Evolutionary conservation across 2,329 filamentous ascomycete genomes (phyloP).

Genomic region (Verticillium isaacii): DNA sequence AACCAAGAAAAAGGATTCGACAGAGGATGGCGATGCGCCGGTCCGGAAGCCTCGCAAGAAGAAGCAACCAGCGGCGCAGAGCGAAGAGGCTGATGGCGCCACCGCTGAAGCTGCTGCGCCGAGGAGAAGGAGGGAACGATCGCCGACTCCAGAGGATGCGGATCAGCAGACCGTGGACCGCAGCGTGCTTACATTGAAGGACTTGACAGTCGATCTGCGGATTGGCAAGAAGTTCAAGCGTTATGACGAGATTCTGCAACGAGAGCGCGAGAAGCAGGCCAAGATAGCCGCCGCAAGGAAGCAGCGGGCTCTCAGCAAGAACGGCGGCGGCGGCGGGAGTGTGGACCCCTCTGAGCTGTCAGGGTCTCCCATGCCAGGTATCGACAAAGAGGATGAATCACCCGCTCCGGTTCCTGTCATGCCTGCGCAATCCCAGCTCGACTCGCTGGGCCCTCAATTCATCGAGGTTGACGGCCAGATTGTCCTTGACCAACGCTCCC

Average conservation of each 20-base stretch:
- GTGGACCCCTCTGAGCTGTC: background rate
- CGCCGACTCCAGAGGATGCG: constrained; percentile 58
- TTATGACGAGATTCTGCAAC: constrained; percentile 66
- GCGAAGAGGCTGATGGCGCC: constrained; percentile 9
- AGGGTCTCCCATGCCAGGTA: background rate
- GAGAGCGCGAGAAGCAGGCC: constrained; percentile 46
- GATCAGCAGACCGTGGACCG: constrained; percentile 61
- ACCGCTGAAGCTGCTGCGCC: background rate
- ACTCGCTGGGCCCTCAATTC: constrained; percentile 45
- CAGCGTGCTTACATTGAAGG: constrained; percentile 64
- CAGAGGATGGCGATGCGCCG: constrained; percentile 4
- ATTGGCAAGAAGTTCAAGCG: constrained; percentile 73
- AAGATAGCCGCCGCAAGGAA: constrained; percentile 12
- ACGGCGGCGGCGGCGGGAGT: background rate
- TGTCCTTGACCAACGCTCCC: constrained; percentile 63
- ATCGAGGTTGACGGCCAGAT: constrained; percentile 69
- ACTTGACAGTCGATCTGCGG: constrained; percentile 63
- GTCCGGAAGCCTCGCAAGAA: constrained; percentile 7
- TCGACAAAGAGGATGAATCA: background rate
- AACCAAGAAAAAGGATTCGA: constrained; percentile 4
- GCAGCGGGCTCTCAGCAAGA: constrained; percentile 1
- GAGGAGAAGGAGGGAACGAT: constrained; percentile 31
- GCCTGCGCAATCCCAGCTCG: constrained; percentile 2
- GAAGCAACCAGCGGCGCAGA: constrained; percentile 7
- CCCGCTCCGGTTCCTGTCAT: constrained; percentile 2